A percentile compares a stretch with the other conserved stretches of the same genome.
Conservation (phyloP, 2,329 filamentous ascomycete genomes). For the Dactylellina drechsleri region DNA sequence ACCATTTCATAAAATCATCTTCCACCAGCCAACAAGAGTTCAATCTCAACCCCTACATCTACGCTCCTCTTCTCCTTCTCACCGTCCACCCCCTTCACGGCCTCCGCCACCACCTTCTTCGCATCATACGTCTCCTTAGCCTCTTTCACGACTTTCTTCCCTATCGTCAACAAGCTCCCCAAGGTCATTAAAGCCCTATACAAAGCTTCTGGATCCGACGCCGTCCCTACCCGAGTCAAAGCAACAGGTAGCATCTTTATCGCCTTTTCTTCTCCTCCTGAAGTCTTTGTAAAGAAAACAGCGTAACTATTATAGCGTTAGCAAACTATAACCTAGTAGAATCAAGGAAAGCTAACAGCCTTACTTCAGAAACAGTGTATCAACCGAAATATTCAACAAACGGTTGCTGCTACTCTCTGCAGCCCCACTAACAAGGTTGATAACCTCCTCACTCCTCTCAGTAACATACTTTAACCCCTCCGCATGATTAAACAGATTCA, state of each 20-base stretch:
- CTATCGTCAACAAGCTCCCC: constrained; percentile 77
- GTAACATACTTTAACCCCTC: constrained; percentile 75
- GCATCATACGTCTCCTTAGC: constrained; percentile 64
- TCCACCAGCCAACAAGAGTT: constrained; percentile 15
- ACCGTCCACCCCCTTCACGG: constrained; percentile 62
- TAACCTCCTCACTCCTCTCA: constrained; percentile 68
- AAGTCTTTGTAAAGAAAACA: constrained; percentile 71
- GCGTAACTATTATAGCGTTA: constrained; percentile 66
- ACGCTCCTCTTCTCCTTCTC: constrained; percentile 65
- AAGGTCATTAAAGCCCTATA: constrained; percentile 84
- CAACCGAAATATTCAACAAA: constrained; percentile 82
- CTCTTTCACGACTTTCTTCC: constrained; percentile 64
- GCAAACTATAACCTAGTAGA: neutral
- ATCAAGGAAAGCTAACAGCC: constrained; percentile 7
- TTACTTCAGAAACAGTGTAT: constrained; percentile 81
- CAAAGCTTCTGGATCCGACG: constrained; percentile 81
- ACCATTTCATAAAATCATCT: neutral
- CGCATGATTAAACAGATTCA: constrained; percentile 82
- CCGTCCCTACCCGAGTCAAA: constrained; percentile 71
- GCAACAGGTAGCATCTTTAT: constrained; percentile 69
- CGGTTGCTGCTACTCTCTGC: constrained; percentile 70
- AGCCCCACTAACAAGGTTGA: constrained; percentile 72
- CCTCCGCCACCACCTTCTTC: constrained; percentile 62
- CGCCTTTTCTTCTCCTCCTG: constrained; percentile 59
- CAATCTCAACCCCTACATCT: constrained; percentile 43